phyloP scores from a whole-genome alignment of 225 moss, liverwort and hornwort genomes.

The Polytrichum commune region DNA sequence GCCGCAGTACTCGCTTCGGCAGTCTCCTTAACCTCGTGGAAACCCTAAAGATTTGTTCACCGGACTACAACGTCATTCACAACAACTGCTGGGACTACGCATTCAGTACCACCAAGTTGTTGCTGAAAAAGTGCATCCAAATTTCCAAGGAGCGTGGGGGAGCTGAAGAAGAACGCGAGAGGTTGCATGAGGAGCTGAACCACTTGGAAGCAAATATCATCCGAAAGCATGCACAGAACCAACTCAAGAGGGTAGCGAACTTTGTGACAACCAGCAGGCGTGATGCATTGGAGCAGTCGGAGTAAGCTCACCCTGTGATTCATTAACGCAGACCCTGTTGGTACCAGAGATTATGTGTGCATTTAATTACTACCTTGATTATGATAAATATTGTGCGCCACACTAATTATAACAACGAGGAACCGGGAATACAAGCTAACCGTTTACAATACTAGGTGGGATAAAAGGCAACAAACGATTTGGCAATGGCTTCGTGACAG shows the following conservation, averaged over 20 bases:
- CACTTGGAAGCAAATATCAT: neutral
- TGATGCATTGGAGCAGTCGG: neutral
- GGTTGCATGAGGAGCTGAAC: neutral
- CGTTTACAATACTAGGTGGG: too few species aligned
- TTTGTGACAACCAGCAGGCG: neutral
- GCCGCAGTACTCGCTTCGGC: neutral
- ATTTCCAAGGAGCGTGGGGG: too few species aligned
- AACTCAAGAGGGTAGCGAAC: neutral
- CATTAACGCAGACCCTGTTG: too few species aligned
- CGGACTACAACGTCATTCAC: neutral
- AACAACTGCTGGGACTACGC: constrained; percentile 20
- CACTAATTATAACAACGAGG: too few species aligned
- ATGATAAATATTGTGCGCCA: too few species aligned
- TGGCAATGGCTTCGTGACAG: too few species aligned
- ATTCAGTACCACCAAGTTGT: constrained; percentile 5
- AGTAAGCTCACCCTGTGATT: too few species aligned
- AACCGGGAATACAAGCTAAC: too few species aligned
- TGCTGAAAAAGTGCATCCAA: neutral
- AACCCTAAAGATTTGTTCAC: constrained; percentile 2
- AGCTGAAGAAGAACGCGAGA: neutral
- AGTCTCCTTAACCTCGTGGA: neutral
- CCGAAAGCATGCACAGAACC: neutral
- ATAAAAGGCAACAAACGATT: too few species aligned
- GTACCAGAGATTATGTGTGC: too few species aligned
- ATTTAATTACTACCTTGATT: too few species aligned